These are phyloP conservation scores for Ophiostoma tasmaniense DNA, from an alignment of 2,329 filamentous ascomycete species.

Conservation along the genomic window DNA sequence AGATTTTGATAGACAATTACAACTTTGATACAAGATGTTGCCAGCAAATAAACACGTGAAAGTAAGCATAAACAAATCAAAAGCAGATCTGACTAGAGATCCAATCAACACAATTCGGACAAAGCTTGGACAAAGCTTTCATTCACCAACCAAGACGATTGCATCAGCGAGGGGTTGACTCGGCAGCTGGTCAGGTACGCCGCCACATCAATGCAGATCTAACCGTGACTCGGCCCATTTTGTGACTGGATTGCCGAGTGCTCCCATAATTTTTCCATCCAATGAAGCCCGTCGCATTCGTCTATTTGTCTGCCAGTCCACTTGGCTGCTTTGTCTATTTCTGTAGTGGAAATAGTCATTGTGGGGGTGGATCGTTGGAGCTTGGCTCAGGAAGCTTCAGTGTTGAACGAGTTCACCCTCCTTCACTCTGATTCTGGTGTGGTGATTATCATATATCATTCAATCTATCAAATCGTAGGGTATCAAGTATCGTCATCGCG, in stretches of 20 bases:
- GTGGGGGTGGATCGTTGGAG: neutral
- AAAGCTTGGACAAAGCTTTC: no score
- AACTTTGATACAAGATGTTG: no score
- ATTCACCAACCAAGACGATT: neutral
- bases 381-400: neutral
- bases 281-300: neutral
- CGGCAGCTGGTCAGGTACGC: neutral
- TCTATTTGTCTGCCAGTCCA: neutral
- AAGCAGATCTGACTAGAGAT: no score
- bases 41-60: neutral
- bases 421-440: neutral
- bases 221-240: neutral
- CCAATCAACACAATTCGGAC: neutral
- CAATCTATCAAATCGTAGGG: neutral
- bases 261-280: constrained; percentile 12
- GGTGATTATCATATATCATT: neutral
- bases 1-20: neutral
- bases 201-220: neutral
- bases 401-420: no score
- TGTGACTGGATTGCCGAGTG: neutral
- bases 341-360: neutral
- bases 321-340: neutral
- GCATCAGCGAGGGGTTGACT: neutral
- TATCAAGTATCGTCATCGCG: neutral
- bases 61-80: neutral